Percentiles rank a stretch among this genome's conserved stretches.
Conservation (phyloP, 2,329 filamentous ascomycete species). For the Fusarium protoensiforme region DNA sequence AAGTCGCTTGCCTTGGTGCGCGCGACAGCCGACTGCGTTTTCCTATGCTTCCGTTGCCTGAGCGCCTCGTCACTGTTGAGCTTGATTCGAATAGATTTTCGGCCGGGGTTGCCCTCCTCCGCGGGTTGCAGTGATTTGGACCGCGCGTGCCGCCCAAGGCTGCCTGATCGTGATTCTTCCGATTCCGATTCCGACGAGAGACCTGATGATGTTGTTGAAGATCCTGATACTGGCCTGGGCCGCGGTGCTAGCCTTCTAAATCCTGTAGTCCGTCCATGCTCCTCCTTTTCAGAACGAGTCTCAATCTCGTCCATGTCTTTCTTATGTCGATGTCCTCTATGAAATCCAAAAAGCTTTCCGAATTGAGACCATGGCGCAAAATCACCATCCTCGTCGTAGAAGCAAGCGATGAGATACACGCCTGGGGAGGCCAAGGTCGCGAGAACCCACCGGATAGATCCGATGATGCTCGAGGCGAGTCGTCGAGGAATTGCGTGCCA, state of each 20-base stretch:
- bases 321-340: slow-evolving; percentile 58
- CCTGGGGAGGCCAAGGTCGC: slow-evolving; percentile 83
- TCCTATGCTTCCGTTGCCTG: slow-evolving; percentile 77
- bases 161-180: slow-evolving; percentile 55
- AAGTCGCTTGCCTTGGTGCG: slow-evolving; percentile 55
- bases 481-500: slow-evolving; percentile 73
- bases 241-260: slow-evolving; percentile 44
- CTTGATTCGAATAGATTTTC: slow-evolving; percentile 91
- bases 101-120: slow-evolving; percentile 73
- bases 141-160: slow-evolving; percentile 62
- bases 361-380: slow-evolving; percentile 84
- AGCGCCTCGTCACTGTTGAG: slow-evolving; percentile 83
- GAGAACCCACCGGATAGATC: slow-evolving; percentile 81
- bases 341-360: slow-evolving; percentile 68
- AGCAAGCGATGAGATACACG: slow-evolving; percentile 83
- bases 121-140: slow-evolving; percentile 69
- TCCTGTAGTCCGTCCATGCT: slow-evolving; percentile 42
- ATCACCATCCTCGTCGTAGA: slow-evolving; percentile 82
- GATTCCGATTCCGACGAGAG: slow-evolving; percentile 78
- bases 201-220: slow-evolving; percentile 66
- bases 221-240: slow-evolving; percentile 45
- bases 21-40: slow-evolving; percentile 62
- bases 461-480: slow-evolving; percentile 77
- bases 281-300: slow-evolving; percentile 40
- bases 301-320: slow-evolving; percentile 43